Conservation (phyloP, 208 protist species). For the Leptomonas seymouri region DNA sequence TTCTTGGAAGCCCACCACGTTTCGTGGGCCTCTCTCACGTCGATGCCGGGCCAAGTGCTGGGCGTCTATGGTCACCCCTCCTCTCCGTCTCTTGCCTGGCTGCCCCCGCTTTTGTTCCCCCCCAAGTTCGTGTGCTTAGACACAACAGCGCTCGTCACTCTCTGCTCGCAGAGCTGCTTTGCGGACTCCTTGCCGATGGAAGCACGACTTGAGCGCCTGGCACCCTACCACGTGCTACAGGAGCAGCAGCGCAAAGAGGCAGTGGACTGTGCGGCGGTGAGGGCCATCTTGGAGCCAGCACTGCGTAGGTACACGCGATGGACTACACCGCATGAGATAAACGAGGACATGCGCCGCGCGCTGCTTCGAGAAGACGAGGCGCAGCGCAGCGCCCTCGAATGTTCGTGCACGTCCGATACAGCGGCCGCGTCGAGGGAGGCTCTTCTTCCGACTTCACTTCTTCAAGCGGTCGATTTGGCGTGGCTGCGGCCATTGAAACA, state of each 20-base stretch:
- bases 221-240: constrained; percentile 46
- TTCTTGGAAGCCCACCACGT: constrained; percentile 17
- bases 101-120: constrained; percentile 17
- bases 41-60: not conserved
- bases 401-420: too few species aligned
- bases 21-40: constrained; percentile 2
- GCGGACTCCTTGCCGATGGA: constrained; percentile 15
- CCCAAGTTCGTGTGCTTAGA: constrained; percentile 63
- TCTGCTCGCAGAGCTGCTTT: constrained; percentile 77
- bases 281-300: constrained; percentile 42
- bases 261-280: constrained; percentile 33
- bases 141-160: constrained; percentile 68
- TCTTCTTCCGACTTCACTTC: not conserved
- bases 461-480: constrained; percentile 1
- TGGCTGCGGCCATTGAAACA: constrained; percentile 15
- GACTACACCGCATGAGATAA: constrained; percentile 20
- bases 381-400: too few species aligned
- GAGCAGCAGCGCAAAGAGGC: constrained; percentile 60
- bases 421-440: not conserved
- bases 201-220: constrained; percentile 32
- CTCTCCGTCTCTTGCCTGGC: not conserved
- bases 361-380: constrained; percentile 10
- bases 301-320: constrained; percentile 43
- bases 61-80: not conserved
- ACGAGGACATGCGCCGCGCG: constrained; percentile 15